phyloP scores from a whole-genome alignment of 2,329 filamentous ascomycete genomes.

The Hypomyces rosellus region DNA sequence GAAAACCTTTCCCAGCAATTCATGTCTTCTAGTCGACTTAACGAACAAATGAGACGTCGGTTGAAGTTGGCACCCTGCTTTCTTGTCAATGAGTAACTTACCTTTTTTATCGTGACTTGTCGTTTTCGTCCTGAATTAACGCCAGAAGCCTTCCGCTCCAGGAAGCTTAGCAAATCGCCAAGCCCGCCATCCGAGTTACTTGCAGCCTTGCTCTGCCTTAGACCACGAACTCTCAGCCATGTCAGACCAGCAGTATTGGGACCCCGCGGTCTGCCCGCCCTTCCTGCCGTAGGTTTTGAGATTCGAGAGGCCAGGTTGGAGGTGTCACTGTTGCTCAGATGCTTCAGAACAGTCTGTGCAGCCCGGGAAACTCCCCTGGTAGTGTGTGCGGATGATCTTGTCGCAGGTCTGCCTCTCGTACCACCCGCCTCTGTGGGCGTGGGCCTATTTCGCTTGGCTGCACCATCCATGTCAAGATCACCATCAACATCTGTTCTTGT shows the following conservation, averaged over 20 bases:
- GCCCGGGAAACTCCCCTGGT: constrained; percentile 29
- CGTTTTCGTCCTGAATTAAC: constrained; percentile 40
- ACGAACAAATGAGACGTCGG: constrained; percentile 10
- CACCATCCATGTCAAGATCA: constrained; percentile 52
- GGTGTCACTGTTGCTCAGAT: constrained; percentile 31
- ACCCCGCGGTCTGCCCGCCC: constrained; percentile 18
- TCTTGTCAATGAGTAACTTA: constrained; percentile 49
- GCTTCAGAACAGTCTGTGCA: constrained; percentile 39
- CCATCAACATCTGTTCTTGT: constrained; percentile 47
- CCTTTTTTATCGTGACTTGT: constrained; percentile 65
- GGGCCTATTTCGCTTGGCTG: constrained; percentile 26
- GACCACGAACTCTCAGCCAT: constrained; percentile 50
- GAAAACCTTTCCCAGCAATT: constrained; percentile 6
- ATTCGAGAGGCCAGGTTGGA: constrained; percentile 29
- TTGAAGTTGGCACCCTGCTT: constrained; percentile 20
- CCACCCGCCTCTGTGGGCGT: constrained; percentile 21
- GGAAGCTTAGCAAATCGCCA: constrained; percentile 57
- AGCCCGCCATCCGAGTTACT: constrained; percentile 61
- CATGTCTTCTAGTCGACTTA: constrained; percentile 7
- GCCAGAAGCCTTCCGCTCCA: constrained; percentile 63
- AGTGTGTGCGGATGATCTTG: constrained; percentile 20
- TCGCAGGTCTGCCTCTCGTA: constrained; percentile 24
- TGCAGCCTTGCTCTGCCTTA: constrained; percentile 60
- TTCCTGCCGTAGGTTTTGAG: constrained; percentile 19
- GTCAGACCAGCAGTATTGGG: constrained; percentile 20